Evolutionary conservation across 129 eudicot genomes (phyloP), one percentile per base, ranked within the genome.

Genomic region (Helichrysum umbraculigerum): DNA sequence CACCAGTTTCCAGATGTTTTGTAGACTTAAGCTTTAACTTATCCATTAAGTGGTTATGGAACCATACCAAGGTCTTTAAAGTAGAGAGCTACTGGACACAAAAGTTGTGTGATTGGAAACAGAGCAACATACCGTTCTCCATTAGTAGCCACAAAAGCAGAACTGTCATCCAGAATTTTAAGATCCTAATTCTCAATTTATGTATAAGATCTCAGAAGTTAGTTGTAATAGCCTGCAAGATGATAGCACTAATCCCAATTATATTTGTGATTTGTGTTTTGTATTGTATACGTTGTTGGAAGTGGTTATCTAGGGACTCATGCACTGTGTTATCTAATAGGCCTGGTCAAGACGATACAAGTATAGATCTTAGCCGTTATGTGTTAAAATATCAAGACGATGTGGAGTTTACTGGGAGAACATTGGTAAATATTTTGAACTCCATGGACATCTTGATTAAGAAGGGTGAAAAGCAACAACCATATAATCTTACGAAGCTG

Each of bases 1-100:
- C 73, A 4, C 68, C 78, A n/a, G 0, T 37, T 4, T 39, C 5
- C 0, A 80, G 87, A 74, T 80, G 75, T 68, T 72, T 54, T 29
- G 30, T 50, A 7, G 42, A 78, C 2, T 39, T 80, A 17, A 77
- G 69, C 12, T 64, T 76, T 11, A 54, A 58, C 5, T 44, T 37
- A 21, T 64, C 79, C 19, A 28, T 37, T 2, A 25, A 25, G 29
- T 12, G 68, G 72, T 20, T 47, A 30, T 14, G 10, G 57, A 73
- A 58, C 21, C 68, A 22, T 15, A 8, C 52, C 11, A 56, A 10
- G 21, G 57, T 51, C 37, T 69, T 50, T 41, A 47, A 12, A 57
- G 72, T 76, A 7, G 87, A 84, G 70, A 82, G 21, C 4, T 76
- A 80, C n/a, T 80, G 87, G 87, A 79, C 70, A 32, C 41, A 75